phyloP scores from a whole-genome alignment of 495 filamentous ascomycete species.

The Penicillium cosmopolitanum region DNA sequence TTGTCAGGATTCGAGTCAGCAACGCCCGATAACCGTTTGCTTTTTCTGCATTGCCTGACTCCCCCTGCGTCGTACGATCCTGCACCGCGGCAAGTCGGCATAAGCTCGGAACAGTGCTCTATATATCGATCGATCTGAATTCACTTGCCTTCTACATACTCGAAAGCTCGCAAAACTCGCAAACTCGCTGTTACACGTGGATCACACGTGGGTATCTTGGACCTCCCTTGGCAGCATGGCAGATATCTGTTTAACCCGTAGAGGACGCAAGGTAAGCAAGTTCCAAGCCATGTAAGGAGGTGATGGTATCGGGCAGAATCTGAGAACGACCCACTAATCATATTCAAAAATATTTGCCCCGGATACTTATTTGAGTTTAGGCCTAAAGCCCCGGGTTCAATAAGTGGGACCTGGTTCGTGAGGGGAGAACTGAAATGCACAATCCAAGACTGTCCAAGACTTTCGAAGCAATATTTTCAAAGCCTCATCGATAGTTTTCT shows the following conservation, averaged over 20 bases:
- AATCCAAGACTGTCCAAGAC: too few relatives aligned
- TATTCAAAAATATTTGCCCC: not conserved
- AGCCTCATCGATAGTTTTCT: too few relatives aligned
- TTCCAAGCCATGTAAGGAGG: not conserved
- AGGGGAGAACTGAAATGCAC: too few relatives aligned
- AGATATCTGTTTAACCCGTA: not conserved
- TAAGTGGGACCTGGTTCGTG: not conserved
- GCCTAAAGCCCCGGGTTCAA: not conserved
- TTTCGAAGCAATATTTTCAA: too few relatives aligned
- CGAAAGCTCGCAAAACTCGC: not conserved
- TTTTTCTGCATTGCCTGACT: slow-evolving; percentile 1
- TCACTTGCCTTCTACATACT: not conserved
- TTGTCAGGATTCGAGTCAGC: not conserved
- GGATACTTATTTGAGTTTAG: not conserved
- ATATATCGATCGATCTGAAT: not conserved
- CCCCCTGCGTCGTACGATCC: not conserved
- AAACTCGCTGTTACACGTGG: not conserved
- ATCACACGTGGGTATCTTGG: not conserved
- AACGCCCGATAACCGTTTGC: not conserved
- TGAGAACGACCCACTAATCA: not conserved
- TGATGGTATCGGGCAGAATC: not conserved
- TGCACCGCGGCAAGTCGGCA: not conserved
- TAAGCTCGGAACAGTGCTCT: not conserved
- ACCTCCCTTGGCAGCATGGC: slow-evolving; percentile 1
- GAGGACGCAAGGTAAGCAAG: not conserved